A percentile compares a stretch with the other conserved stretches of the same genome.
phyloP scores from a whole-genome alignment of 441 rosid species.

The Erodium moschatum region DNA sequence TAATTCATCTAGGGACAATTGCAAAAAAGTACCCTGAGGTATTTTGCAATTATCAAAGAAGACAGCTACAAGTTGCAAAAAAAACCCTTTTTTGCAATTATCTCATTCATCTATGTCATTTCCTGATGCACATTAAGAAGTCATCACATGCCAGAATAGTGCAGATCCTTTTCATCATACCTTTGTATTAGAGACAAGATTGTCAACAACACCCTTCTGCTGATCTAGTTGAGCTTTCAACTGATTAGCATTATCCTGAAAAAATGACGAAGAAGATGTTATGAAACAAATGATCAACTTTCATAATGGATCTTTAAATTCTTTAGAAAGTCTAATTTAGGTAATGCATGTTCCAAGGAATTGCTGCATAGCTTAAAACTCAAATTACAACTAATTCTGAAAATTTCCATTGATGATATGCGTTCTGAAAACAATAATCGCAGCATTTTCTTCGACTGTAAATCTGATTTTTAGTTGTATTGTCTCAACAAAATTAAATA shows the following conservation, averaged over 20 bases:
- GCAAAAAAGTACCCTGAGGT: no score
- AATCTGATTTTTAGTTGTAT: no score
- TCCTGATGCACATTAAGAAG: not conserved
- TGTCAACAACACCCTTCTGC: conserved; percentile 73
- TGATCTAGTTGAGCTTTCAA: conserved; percentile 86
- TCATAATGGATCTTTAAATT: not conserved
- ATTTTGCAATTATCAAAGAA: no score
- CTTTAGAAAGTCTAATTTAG: not conserved
- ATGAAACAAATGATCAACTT: not conserved
- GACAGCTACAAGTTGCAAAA: no score
- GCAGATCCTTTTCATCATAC: conserved; percentile 28
- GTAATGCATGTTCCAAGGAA: not conserved
- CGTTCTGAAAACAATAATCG: no score
- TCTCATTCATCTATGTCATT: not conserved
- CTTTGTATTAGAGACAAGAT: conserved; percentile 90
- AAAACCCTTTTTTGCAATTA: no score
- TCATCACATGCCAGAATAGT: conserved; percentile 1
- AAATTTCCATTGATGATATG: not conserved
- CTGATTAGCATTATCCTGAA: conserved; percentile 72
- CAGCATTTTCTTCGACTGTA: no score
- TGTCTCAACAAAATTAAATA: no score
- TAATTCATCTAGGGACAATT: no score
- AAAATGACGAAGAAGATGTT: conserved; percentile 4
- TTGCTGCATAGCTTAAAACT: not conserved
- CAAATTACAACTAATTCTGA: not conserved